Conservation (phyloP, 768 basidiomycete species). For the Kondoa malvinella region DNA sequence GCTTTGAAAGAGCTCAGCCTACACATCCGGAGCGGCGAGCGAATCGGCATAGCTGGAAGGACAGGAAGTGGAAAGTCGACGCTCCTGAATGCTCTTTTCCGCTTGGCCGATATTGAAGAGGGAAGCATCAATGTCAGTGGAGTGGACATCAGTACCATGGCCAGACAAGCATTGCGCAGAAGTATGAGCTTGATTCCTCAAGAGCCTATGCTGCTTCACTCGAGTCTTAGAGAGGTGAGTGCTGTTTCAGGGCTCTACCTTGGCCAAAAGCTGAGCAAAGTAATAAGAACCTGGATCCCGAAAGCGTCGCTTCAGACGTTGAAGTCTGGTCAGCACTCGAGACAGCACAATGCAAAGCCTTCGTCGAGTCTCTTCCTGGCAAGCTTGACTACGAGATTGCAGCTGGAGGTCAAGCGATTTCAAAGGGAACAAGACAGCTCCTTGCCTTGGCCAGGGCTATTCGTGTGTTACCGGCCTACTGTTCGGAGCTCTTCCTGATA, state of each 20-base stretch:
- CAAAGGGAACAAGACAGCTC: conserved; percentile 17
- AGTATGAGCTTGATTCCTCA: background rate
- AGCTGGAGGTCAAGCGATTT: background rate
- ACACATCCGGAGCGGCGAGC: conserved; percentile 4
- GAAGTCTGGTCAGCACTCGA: conserved; percentile 20
- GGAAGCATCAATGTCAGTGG: background rate
- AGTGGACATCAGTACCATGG: background rate
- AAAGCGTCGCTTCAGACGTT: conserved; percentile 12
- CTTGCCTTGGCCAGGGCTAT: conserved; percentile 17
- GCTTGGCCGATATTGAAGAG: conserved; percentile 10
- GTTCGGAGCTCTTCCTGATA: background rate
- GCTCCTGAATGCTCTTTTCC: conserved; percentile 13
- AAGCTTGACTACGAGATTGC: background rate
- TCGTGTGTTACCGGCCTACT: background rate
- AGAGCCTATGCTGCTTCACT: background rate
- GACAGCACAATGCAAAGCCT: background rate
- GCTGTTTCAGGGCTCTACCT: background rate
- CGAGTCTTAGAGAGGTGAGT: background rate
- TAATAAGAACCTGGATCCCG: conserved; percentile 20
- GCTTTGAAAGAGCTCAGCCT: conserved; percentile 12
- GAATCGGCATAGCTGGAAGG: conserved; percentile 14
- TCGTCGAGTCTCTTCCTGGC: background rate
- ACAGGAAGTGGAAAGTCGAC: conserved; percentile 17
- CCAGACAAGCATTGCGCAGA: background rate
- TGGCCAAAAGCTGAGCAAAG: conserved; percentile 1